Base-by-base conservation (phyloP, 2,329 filamentous ascomycete genomes). In the Arachnomyces sp. region DNA sequence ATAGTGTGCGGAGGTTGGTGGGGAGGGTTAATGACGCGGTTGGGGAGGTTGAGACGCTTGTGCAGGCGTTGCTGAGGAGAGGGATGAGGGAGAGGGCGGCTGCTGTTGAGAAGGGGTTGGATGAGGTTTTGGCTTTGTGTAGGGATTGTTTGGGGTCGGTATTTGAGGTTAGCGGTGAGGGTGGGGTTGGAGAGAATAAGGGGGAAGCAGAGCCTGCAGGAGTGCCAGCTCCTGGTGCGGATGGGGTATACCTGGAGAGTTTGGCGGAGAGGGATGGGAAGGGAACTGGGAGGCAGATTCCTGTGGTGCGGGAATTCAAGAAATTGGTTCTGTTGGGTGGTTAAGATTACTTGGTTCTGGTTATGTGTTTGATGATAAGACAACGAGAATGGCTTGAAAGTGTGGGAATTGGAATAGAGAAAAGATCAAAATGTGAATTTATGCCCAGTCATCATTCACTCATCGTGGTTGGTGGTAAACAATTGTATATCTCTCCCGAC, bases 21-120 rank as follows among this genome's bases (percentile, higher is more conserved):
- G 87, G 94, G 59, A 74, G 89, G 28, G 78, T 94, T 15, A 87
- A 89, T 59, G 71, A 71, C 15, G 74, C 82, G 2, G 74, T 79
- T 37, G 72, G 76, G 1, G 92, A 98, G 59, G 77, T 86, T 0
- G 74, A 79, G 55, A 67, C 80, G 12, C 71, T 96, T 6, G 75
- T 94, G 0, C 79, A 84, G 48, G 88, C 83, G 0, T 67, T 96
- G 43, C 71, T 88, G 46, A 74, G 88, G 42, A 70, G 92, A 28
- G 77, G 77, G 14, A 96, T 96, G 92, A 74, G 84, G 33, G 92
- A 96, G 68, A 74, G 88, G 36, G 92, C 88, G 3, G 72, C 79
- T 11, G 83, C 86, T 5, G 76, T 94, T 2, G 83, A 92, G 61
- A 73, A 68, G 7, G 74, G 85, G 17, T 78, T 90, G 66, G 72